phyloP scores from a whole-genome alignment of 345 rosid genomes.

The Eucalyptus sp. region DNA sequence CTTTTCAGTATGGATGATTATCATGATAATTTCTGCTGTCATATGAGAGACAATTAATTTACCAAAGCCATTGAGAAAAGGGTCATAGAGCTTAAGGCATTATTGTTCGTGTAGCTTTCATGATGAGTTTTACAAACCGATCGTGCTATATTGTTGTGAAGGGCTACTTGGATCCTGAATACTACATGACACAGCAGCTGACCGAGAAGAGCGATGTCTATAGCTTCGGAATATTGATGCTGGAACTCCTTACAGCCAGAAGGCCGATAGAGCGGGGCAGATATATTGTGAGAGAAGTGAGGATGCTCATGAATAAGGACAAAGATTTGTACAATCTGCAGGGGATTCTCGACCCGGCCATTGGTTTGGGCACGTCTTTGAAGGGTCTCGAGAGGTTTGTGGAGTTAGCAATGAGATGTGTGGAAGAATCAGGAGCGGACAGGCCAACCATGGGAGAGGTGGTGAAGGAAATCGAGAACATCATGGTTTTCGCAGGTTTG shows the following conservation, averaged over 20 bases:
- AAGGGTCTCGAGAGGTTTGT: conserved; percentile 52
- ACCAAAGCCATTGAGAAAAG: background rate
- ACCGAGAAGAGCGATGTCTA: conserved; percentile 96
- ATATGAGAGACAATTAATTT: background rate
- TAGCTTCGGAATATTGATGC: conserved; percentile 78
- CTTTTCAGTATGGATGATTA: background rate
- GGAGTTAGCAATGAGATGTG: conserved; percentile 54
- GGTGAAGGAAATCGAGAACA: conserved; percentile 61
- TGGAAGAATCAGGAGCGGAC: conserved; percentile 39
- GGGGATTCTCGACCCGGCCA: conserved; percentile 53
- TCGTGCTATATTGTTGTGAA: background rate
- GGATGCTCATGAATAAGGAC: conserved; percentile 36
- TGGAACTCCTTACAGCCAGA: conserved; percentile 64
- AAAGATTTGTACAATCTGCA: conserved; percentile 50
- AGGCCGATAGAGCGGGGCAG: conserved; percentile 74
- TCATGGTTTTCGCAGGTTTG: conserved; percentile 51
- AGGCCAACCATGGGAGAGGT: conserved; percentile 76
- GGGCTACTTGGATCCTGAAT: conserved; percentile 95
- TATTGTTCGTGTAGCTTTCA: background rate
- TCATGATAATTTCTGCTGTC: background rate
- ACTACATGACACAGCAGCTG: conserved; percentile 85
- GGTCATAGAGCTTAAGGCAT: background rate
- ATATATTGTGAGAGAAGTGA: conserved; percentile 79
- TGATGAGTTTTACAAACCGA: background rate
- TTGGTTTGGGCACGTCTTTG: conserved; percentile 31